Base-by-base conservation (phyloP, 768 basidiomycete genomes). In the Exidia glandulosa region DNA sequence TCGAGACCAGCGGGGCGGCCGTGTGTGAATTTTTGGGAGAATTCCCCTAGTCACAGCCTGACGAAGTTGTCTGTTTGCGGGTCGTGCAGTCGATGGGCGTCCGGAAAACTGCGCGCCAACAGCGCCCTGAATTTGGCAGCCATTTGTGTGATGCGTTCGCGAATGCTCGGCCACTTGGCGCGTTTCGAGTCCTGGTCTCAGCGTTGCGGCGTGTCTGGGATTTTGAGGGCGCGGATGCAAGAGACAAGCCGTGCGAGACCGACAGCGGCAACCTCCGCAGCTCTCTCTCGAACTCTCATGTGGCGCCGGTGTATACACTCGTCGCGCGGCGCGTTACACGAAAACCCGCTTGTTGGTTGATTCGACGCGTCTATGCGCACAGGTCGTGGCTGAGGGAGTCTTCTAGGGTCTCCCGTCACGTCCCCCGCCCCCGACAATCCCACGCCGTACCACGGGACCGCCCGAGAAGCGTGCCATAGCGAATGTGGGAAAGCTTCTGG, bases 401-500 rank as follows among this genome's bases (percentile, higher is more conserved):
- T 10, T 56, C 25, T 30, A 76, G 75, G 77, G 76, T 3, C 72
- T 79, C 5, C 76, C 76, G 1, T 63, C 69, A 16, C 67, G 70
- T 31, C 67, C 67, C 48, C 65, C 70, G 13, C 71, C 74, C 36
- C 76, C 77, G 9, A 73, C 71, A 14, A 73, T 78, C 61, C 76
- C 76, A 3, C 69, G 75, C 23, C 65, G 74, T 52, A 55, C 31
- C 14, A 73, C 73, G 0, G 66, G 71, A 7, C 71, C 73, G 2
- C 66, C 70, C 23, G 58, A 65, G 30, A 79, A 77, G 62, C 68
- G 72, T 1, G 64, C 63, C 12, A 76, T 73, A 34, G 72, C 74
- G 56, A 72, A 95, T 65, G 94, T 93, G 6, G 84, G 85, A 65
- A 84, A 85, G 62, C 84, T 94, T 16, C 68, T 97, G 3, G 87